Evolutionary conservation across 306 rosid genomes (phyloP), one percentile per base, ranked within the genome.

Genomic region (Abrus precatorius): DNA sequence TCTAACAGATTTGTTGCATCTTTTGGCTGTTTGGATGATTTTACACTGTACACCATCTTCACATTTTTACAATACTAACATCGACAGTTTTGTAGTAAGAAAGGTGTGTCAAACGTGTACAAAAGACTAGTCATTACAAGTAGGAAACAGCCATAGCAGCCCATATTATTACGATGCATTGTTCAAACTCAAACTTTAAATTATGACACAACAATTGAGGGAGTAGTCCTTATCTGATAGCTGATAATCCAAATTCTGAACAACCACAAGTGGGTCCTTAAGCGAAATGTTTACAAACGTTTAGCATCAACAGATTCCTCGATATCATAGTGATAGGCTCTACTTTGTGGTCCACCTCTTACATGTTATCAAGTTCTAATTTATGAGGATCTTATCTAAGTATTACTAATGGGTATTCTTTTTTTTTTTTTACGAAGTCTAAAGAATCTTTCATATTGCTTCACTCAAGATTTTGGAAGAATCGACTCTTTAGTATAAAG

Each of bases 241-340:
- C 38, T 52, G 36, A 69, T 73, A 40, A 62, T 50, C 60, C 54
- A n/a, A 79, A 59, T 79, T 74, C 73, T 52, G 62, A 59, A 79
- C 28, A 84, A 59, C 59, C 30, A 75, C 5, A 49, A 43, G 70
- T 74, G 87, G 84, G 75, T 74, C 78, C 62, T 45, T 62, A 65
- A 29, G 2, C 1, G 29, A 49, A 14, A 64, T 78, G 40, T 34
- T 75, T 78, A 56, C 64, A 79, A 48, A 78, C 66, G 67, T 63
- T 48, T 14, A 56, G 5, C 62, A 41, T 72, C 54, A 13, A 34
- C 55, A 50, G 53, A 67, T 66, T 79, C 81, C n/a, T 63, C 69
- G 55, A 60, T 47, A 52, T 74, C 74, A 30, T 33, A 63, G 65
- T 2, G n/a, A 65, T 40, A 32, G 9, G 41, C 49, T 29, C 12